Conservation (phyloP, 2,329 filamentous ascomycete genomes). For the Lojkania enalia region DNA sequence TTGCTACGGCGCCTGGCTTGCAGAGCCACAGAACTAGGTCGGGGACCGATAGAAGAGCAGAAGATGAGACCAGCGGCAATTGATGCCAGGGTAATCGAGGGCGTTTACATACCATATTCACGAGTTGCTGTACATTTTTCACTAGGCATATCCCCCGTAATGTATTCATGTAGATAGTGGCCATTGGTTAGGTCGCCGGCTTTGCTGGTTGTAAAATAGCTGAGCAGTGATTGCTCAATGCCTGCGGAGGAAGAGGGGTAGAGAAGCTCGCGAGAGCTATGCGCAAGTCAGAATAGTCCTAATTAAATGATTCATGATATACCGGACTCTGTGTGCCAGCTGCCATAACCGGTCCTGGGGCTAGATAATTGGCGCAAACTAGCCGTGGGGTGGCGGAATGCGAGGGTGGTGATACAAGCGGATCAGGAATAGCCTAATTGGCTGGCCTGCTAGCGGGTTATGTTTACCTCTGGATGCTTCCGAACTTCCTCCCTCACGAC, state of each 20-base stretch:
- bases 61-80: constrained; percentile 13
- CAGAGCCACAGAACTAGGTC: constrained; percentile 32
- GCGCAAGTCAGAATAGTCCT: constrained; percentile 1
- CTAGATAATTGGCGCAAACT: too few relatives aligned
- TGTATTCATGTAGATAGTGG: constrained; percentile 6
- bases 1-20: constrained; percentile 33
- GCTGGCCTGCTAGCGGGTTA: constrained; percentile 40
- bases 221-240: background rate
- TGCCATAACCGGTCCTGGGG: background rate
- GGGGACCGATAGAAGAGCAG: constrained; percentile 17
- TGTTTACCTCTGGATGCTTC: constrained; percentile 37
- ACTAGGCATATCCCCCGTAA: constrained; percentile 8
- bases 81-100: too few relatives aligned
- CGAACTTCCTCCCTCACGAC: constrained; percentile 26
- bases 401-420: constrained; percentile 36
- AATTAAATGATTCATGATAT: constrained; percentile 3
- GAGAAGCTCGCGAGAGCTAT: background rate
- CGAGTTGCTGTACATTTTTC: constrained; percentile 11
- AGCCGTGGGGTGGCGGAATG: constrained; percentile 26
- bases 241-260: background rate
- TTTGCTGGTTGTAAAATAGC: constrained; percentile 3
- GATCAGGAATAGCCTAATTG: constrained; percentile 42
- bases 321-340: background rate
- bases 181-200: background rate
- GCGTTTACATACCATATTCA: constrained; percentile 1